Percentiles rank a stretch among this genome's conserved stretches.
phyloP scores from a whole-genome alignment of 805 yeast genomes.

The Kuraishia piskuri region DNA sequence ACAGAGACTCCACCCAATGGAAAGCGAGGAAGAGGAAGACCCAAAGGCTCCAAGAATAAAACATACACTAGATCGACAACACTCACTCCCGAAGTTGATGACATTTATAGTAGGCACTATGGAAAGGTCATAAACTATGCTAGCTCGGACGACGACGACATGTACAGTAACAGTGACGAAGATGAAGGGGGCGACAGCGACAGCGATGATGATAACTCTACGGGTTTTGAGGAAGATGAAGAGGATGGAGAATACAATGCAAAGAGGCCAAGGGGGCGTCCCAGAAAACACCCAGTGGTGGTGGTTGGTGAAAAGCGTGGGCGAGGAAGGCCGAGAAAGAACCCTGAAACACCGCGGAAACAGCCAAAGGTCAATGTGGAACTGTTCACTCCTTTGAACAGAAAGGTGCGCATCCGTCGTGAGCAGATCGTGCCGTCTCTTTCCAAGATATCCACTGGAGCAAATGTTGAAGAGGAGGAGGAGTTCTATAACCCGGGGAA shows the following conservation, averaged over 20 bases:
- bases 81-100: neutral
- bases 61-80: neutral
- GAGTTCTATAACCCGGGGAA: constrained; percentile 4
- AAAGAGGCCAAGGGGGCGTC: constrained; percentile 1
- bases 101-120: neutral
- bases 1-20: constrained; percentile 3
- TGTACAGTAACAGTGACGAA: neutral
- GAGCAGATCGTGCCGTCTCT: neutral
- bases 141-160: neutral
- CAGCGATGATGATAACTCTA: constrained; percentile 6
- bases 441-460: constrained; percentile 2
- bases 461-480: constrained; percentile 8
- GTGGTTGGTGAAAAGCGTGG: neutral
- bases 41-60: constrained; percentile 5
- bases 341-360: constrained; percentile 1
- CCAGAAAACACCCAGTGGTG: neutral
- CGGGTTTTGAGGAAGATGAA: neutral
- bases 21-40: constrained; percentile 5
- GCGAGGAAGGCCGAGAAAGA: neutral
- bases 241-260: constrained; percentile 7
- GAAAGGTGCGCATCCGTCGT: neutral
- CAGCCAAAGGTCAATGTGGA: neutral
- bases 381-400: neutral
- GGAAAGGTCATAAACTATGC: neutral
- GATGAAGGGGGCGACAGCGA: constrained; percentile 6